Percentiles rank a stretch among this genome's conserved stretches.
Conservation (phyloP, 495 filamentous ascomycete species). For the Neurospora sp. region DNA sequence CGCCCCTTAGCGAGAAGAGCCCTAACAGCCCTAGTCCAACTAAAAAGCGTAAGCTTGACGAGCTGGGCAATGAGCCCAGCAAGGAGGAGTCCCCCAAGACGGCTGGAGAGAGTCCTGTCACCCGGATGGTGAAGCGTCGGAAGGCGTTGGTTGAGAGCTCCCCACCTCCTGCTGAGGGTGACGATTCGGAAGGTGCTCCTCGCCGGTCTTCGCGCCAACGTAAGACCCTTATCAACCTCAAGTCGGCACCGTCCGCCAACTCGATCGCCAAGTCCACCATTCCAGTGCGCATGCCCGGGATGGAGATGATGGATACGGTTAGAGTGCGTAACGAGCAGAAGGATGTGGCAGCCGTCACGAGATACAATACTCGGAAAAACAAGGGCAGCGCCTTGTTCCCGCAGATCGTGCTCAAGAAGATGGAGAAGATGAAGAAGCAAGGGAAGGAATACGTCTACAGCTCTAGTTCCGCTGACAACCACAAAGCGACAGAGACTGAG, state of each 20-base stretch:
- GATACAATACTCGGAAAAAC: constrained; percentile 47
- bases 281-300: constrained; percentile 21
- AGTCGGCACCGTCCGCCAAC: constrained; percentile 22
- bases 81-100: constrained; percentile 4
- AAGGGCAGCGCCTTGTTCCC: constrained; percentile 33
- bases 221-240: constrained; percentile 15
- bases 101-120: neutral
- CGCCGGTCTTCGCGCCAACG: constrained; percentile 22
- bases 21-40: constrained; percentile 25
- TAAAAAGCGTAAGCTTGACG: constrained; percentile 26
- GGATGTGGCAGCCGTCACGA: constrained; percentile 37
- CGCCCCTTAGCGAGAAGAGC: constrained; percentile 30
- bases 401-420: constrained; percentile 18
- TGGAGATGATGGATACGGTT: constrained; percentile 16
- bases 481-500: neutral
- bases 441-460: neutral
- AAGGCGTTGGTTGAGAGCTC: neutral
- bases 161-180: constrained; percentile 1
- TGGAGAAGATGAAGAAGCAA: constrained; percentile 23
- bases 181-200: constrained; percentile 6
- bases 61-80: constrained; percentile 6
- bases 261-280: constrained; percentile 21
- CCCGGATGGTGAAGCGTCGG: neutral
- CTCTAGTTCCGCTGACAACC: neutral
- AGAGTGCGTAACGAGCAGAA: constrained; percentile 37